phyloP scores from a whole-genome alignment of 257 asterid genomes.

The Eucommia ulmoides region DNA sequence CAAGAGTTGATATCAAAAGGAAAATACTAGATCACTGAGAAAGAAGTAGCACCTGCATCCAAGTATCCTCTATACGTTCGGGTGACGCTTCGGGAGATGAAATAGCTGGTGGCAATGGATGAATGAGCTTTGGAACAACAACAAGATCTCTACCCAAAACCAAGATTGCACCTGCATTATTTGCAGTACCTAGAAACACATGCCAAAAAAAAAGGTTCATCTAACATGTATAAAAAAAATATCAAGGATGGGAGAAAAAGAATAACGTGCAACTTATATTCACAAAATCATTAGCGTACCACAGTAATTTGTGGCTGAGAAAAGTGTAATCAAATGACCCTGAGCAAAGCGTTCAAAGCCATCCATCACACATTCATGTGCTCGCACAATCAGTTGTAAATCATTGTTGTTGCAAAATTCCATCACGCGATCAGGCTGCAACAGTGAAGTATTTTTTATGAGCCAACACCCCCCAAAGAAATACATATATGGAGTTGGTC shows the following conservation, averaged over 20 bases:
- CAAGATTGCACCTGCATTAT: conserved; percentile 97
- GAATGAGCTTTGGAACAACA: conserved; percentile 91
- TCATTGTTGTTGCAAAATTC: conserved; percentile 95
- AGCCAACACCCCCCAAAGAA: no score
- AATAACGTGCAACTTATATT: no score
- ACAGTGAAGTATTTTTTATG: background rate
- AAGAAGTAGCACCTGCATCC: conserved; percentile 77
- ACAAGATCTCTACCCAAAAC: conserved; percentile 98
- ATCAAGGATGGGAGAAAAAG: no score
- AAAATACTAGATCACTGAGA: conserved; percentile 8
- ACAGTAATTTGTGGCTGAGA: conserved; percentile 97
- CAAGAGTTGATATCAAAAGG: background rate
- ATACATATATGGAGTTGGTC: no score
- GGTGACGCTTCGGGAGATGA: conserved; percentile 90
- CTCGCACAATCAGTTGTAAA: conserved; percentile 92
- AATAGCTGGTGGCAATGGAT: conserved; percentile 84
- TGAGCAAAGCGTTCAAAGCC: conserved; percentile 99
- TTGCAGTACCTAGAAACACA: conserved; percentile 65
- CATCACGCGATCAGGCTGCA: conserved; percentile 98
- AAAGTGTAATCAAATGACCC: conserved; percentile 92
- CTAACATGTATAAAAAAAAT: no score
- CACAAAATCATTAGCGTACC: no score
- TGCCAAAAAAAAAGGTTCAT: background rate
- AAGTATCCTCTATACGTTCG: conserved; percentile 72
- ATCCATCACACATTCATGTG: conserved; percentile 99